These are phyloP conservation scores for Lepraria neglecta DNA, from an alignment of 495 filamentous ascomycete genomes.

Conservation along the genomic window DNA sequence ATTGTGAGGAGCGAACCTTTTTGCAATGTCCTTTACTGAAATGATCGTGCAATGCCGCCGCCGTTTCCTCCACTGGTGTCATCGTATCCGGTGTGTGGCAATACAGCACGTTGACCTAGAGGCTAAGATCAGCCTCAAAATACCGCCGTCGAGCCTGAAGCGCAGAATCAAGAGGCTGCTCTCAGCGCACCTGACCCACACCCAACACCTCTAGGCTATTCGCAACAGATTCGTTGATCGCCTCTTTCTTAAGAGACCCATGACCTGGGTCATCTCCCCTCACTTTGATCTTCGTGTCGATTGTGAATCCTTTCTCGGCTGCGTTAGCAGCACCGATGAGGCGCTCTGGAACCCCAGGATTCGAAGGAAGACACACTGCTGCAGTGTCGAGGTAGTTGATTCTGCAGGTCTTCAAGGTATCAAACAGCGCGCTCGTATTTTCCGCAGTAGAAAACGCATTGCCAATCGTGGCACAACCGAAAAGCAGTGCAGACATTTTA, in stretches of 20 bases:
- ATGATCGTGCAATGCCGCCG: slow-evolving; percentile 34
- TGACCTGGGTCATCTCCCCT: slow-evolving; percentile 25
- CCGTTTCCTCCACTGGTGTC: slow-evolving; percentile 40
- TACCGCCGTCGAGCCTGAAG: too few relatives aligned
- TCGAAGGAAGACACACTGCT: slow-evolving; percentile 25
- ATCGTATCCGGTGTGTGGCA: slow-evolving; percentile 41
- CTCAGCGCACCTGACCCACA: slow-evolving; percentile 21
- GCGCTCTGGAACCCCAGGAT: slow-evolving; percentile 25
- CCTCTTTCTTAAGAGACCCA: slow-evolving; percentile 10
- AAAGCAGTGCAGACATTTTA: too few relatives aligned
- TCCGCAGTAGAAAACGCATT: too few relatives aligned
- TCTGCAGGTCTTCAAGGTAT: neutral
- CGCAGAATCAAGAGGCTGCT: too few relatives aligned
- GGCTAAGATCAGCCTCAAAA: too few relatives aligned
- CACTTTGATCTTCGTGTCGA: slow-evolving; percentile 27
- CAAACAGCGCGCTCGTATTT: too few relatives aligned
- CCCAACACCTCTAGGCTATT: slow-evolving; percentile 29
- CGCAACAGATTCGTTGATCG: slow-evolving; percentile 29
- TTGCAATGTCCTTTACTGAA: slow-evolving; percentile 31
- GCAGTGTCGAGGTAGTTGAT: slow-evolving; percentile 29
- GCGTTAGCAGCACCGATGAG: slow-evolving; percentile 22
- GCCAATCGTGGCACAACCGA: too few relatives aligned
- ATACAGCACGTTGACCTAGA: slow-evolving; percentile 31
- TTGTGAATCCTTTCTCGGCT: slow-evolving; percentile 5
- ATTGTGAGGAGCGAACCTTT: slow-evolving; percentile 31